Evolutionary conservation across 2,329 filamentous ascomycete genomes (phyloP).

Genomic region (Cadophora sp.): DNA sequence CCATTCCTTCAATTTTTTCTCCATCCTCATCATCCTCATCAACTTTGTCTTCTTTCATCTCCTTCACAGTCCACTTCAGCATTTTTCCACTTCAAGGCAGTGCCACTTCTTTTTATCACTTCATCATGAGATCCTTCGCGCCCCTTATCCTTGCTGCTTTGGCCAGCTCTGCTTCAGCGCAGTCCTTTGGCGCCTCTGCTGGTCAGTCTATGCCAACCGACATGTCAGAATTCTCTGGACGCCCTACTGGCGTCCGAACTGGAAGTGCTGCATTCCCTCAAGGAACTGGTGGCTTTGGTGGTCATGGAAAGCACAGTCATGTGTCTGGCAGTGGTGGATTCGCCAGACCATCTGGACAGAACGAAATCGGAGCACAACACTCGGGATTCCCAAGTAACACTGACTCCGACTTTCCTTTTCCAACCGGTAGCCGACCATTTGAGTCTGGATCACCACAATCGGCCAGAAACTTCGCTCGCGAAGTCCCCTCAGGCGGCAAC

Average conservation of each 20-base stretch:
- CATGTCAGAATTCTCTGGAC: neutral
- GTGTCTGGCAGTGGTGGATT: constrained; percentile 6
- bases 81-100: constrained; percentile 8
- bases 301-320: neutral
- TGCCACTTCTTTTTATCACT: constrained; percentile 10
- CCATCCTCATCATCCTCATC: constrained; percentile 18
- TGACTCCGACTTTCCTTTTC: neutral
- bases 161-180: constrained; percentile 25
- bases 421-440: constrained; percentile 4
- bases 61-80: constrained; percentile 3
- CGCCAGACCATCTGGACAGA: constrained; percentile 1
- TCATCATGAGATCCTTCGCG: constrained; percentile 22
- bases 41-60: constrained; percentile 3
- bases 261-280: constrained; percentile 11
- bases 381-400: constrained; percentile 2
- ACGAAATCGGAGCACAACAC: neutral
- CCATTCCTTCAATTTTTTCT: neutral
- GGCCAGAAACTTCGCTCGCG: neutral
- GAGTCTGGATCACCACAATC: neutral
- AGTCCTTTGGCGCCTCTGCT: constrained; percentile 19
- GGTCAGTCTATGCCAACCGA: constrained; percentile 10
- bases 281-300: neutral
- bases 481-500: neutral
- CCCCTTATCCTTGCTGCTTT: constrained; percentile 23
- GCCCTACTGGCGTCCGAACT: constrained; percentile 5